Evolutionary conservation across 1,284 basidiomycete species (phyloP).

Genomic region (Polyporus tsugae): DNA sequence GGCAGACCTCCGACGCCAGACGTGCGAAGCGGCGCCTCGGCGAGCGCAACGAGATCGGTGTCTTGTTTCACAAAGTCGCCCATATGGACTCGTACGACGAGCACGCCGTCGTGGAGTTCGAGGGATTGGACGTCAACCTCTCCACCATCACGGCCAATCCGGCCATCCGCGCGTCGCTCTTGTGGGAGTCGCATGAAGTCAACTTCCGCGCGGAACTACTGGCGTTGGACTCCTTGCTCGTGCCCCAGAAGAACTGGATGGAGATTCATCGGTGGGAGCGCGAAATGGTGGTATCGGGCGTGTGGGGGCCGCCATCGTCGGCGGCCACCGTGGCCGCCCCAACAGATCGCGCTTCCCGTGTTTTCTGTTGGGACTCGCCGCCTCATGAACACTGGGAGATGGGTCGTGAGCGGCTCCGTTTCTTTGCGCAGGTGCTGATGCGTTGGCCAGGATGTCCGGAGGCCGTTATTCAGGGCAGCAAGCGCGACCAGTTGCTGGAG

Average conservation of each 20-base stretch:
- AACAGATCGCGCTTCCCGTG: no score
- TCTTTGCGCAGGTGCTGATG: neutral
- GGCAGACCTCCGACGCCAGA: neutral
- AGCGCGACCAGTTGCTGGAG: neutral
- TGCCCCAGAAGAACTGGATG: neutral
- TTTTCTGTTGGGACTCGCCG: neutral
- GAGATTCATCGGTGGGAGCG: neutral
- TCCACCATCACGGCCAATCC: neutral
- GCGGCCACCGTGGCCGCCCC: slow-evolving; percentile 30
- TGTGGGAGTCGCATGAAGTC: slow-evolving; percentile 11
- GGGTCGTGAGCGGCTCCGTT: neutral
- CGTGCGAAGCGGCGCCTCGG: neutral
- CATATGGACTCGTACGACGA: slow-evolving; percentile 5
- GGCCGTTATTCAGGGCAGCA: neutral
- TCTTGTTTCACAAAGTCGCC: slow-evolving; percentile 5
- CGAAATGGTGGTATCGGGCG: neutral
- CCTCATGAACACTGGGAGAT: neutral
- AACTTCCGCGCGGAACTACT: slow-evolving; percentile 7
- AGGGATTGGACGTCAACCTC: neutral
- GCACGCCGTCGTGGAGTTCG: neutral
- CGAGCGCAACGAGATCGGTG: slow-evolving; percentile 1
- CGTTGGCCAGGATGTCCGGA: neutral
- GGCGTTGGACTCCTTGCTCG: neutral
- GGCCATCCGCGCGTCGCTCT: neutral
- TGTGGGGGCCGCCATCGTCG: neutral